Evolutionary conservation across 441 rosid genomes (phyloP), one percentile per base, ranked within the genome.

Genomic region (Croton laevigatus): DNA sequence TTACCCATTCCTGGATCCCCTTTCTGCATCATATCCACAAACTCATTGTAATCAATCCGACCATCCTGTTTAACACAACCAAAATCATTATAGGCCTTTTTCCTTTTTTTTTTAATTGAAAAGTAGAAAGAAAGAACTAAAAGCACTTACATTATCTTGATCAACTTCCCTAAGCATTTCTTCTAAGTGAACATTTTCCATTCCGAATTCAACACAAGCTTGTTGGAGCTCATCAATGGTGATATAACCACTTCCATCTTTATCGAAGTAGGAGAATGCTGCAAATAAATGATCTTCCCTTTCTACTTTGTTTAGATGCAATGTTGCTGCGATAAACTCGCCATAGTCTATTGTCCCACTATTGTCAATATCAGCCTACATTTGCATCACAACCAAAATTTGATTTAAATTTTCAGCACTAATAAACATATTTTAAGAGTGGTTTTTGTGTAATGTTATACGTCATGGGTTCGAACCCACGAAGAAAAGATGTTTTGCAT

Each of bases 251-350:
- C 99, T 95, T 13, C 93, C 93, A 73, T 95, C 99, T 68, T 81
- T 84, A 80, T 95, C 99, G 52, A 95, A 95, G 74, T 92, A 95
- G 36, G 91, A 84, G 84, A 95, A 95, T 37, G 98, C 97, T 48
- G 96, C 89, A 75, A 86, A 88, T 64, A 92, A 93, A 64, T 74
- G 73, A 80, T 95, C 97, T 77, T 81, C 87, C 70, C 81, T 86
- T 67, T 89, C 82, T 19, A 58, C 76, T 79, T 95, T 93, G 80
- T 93, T 93, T 65, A 93, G 74, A 82, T 95, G 97, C 69, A 93
- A 78, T 89, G 92, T 92, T 36, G 99, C 99, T 17, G 99, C 97
- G 75, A 88, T 84, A 82, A 95, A 95, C 85, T 95, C 99, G 2
- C 90, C 86, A 67, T 88, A 93, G 80, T 92, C 99, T 79, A 95